Evolutionary conservation across 768 basidiomycete genomes (phyloP), one percentile per base, ranked within the genome.

Genomic region (Serendipita vermifera): DNA sequence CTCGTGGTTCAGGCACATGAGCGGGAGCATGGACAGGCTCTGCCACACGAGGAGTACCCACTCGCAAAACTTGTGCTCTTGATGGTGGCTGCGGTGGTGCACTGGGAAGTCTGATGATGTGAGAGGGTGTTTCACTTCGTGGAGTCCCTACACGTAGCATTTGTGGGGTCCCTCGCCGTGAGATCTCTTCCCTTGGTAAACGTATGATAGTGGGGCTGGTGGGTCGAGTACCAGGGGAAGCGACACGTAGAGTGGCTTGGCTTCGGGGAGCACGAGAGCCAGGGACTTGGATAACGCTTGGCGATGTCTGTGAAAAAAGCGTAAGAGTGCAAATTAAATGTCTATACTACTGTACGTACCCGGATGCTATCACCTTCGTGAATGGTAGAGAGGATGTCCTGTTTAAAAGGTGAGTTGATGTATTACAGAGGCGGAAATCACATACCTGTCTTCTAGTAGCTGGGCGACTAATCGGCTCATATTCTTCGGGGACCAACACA

Each of bases 401-500:
- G 46, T n/a, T n/a, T n/a, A n/a, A n/a, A 26, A 51, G 20, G 15
- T 51, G 9, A 11, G 46, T 15, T 22, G 9, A 15, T 20, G n/a
- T 15, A 51, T n/a, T n/a, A 26, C 9, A 22, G 22, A 9, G 17
- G 31, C 6, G 22, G n/a, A 26, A 20, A 26, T 31, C n/a, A 20
- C 9, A 7, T 15, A 51, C 15, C 35, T n/a, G 9, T 36, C 35
- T 20, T 51, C 46, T 51, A 9, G 46, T 51, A 15, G 20, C 20
- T 31, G 27, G 20, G 6, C 27, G 46, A 29, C 17, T 51, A 26
- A 51, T 51, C 59, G 24, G 46, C 38, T 13, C 15, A 20, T 46
- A n/a, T 20, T 40, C 33, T 24, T 38, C 59, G 33, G 51, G 57
- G 58, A 58, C 51, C 6, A 46, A 48, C 20, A 51, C 60, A 31